These are phyloP conservation scores for Adansonia digitata DNA, from an alignment of 345 rosid genomes.

Conservation along the genomic window DNA sequence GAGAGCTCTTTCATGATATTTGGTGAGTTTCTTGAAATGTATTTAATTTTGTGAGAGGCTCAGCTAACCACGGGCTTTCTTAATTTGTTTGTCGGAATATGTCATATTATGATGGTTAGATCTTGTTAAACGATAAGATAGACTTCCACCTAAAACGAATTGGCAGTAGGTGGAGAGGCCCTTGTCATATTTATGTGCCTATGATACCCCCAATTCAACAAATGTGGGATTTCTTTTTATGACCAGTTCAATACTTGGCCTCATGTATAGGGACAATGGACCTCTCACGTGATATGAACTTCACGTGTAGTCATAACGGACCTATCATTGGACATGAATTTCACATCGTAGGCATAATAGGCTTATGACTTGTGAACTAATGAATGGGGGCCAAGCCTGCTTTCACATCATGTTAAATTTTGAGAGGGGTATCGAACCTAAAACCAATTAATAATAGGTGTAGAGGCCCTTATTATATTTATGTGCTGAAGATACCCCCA, in stretches of 20 bases:
- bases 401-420: too few relatives aligned
- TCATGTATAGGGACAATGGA: background rate
- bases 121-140: background rate
- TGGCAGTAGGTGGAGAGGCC: background rate
- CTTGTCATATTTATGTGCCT: background rate
- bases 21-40: conserved; percentile 49
- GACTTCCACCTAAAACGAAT: background rate
- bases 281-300: background rate
- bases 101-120: background rate
- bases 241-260: background rate
- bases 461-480: background rate
- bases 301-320: background rate
- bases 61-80: background rate
- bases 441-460: background rate
- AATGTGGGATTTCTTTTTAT: background rate
- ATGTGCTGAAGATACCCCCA: too few relatives aligned
- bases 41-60: background rate
- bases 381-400: too few relatives aligned
- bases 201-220: background rate
- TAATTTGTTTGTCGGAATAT: background rate
- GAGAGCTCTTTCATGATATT: conserved; percentile 80
- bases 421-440: background rate
- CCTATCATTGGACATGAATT: background rate
- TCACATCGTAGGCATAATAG: background rate
- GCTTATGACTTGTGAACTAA: background rate